Percentiles rank a stretch among this genome's conserved stretches.
phyloP scores from a whole-genome alignment of 2,329 filamentous ascomycete genomes.

The Fusarium sp. region DNA sequence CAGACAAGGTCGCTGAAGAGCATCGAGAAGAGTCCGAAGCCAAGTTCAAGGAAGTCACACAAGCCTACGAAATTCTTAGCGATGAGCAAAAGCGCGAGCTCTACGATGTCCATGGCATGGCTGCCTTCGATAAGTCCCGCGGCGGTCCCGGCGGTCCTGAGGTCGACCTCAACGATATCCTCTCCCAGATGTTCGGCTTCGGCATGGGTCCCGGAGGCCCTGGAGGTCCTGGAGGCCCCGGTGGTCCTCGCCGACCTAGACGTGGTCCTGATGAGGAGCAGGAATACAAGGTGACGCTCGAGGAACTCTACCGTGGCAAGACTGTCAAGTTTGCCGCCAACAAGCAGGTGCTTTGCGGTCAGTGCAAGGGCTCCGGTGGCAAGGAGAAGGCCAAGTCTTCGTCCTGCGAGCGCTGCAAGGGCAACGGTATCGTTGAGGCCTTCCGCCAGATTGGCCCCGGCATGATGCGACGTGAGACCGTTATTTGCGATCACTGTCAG shows the following conservation, averaged over 20 bases:
- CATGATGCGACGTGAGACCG: conserved; percentile 82
- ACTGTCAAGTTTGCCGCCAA: conserved; percentile 96
- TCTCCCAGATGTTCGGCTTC: conserved; percentile 92
- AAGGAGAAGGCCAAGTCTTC: conserved; percentile 91
- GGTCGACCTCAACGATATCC: conserved; percentile 89
- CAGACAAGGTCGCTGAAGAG: conserved; percentile 92
- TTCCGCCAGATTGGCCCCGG: conserved; percentile 88
- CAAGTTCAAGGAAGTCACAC: conserved; percentile 91
- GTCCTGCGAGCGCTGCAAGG: conserved; percentile 85
- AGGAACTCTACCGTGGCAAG: conserved; percentile 98
- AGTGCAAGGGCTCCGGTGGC: conserved; percentile 89
- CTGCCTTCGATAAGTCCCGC: conserved; percentile 85
- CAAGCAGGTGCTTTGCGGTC: conserved; percentile 89
- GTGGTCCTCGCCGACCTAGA: conserved; percentile 69
- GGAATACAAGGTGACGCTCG: conserved; percentile 88
- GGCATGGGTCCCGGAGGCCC: conserved; percentile 66
- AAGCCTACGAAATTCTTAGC: conserved; percentile 97
- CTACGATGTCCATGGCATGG: conserved; percentile 96
- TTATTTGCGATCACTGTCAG: conserved; percentile 84
- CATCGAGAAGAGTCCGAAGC: conserved; percentile 86
- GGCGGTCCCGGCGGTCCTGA: conserved; percentile 75
- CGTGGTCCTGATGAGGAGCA: conserved; percentile 88
- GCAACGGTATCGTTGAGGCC: conserved; percentile 79
- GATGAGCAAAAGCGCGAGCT: conserved; percentile 93
- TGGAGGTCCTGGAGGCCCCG: conserved; percentile 59